These are phyloP conservation scores for Aspergillus wentii DNA, from an alignment of 495 filamentous ascomycete genomes.

Conservation along the genomic window DNA sequence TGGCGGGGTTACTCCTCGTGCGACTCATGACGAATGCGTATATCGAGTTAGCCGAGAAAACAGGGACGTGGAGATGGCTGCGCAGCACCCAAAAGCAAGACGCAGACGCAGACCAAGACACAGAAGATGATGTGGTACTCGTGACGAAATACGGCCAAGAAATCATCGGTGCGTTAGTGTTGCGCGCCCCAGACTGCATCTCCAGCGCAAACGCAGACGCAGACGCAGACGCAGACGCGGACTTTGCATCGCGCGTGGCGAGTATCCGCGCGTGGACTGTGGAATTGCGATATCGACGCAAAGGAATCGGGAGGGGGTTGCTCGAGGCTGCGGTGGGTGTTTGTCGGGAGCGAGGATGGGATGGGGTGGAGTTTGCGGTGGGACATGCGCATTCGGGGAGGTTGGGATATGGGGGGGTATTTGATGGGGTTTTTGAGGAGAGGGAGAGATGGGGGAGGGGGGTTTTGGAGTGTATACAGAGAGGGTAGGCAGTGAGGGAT, in stretches of 20 bases:
- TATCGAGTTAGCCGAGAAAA: conserved; percentile 44
- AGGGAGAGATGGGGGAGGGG: conserved; percentile 48
- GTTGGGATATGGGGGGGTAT: conserved; percentile 50
- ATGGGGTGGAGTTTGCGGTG: conserved; percentile 55
- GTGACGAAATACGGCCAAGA: conserved; percentile 51
- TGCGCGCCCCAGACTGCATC: too few species aligned
- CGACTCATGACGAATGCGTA: conserved; percentile 42
- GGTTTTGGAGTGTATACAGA: too few species aligned
- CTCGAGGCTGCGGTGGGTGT: conserved; percentile 60
- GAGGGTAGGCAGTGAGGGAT: too few species aligned
- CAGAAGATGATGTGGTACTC: conserved; percentile 38
- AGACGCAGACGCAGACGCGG: conserved; percentile 13
- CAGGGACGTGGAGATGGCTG: conserved; percentile 44
- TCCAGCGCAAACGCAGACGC: too few species aligned
- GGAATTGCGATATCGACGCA: conserved; percentile 55
- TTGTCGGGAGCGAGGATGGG: conserved; percentile 49
- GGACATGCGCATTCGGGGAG: conserved; percentile 61
- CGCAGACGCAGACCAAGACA: background rate
- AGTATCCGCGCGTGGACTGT: conserved; percentile 77
- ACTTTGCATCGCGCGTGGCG: conserved; percentile 4
- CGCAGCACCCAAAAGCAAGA: conserved; percentile 10
- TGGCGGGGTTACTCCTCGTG: conserved; percentile 37
- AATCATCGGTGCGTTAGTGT: conserved; percentile 51
- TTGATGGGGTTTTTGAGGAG: conserved; percentile 50
- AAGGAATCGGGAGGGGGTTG: conserved; percentile 64